Conservation (phyloP, 2,329 filamentous ascomycete genomes). For the Beauveria medogensis region DNA sequence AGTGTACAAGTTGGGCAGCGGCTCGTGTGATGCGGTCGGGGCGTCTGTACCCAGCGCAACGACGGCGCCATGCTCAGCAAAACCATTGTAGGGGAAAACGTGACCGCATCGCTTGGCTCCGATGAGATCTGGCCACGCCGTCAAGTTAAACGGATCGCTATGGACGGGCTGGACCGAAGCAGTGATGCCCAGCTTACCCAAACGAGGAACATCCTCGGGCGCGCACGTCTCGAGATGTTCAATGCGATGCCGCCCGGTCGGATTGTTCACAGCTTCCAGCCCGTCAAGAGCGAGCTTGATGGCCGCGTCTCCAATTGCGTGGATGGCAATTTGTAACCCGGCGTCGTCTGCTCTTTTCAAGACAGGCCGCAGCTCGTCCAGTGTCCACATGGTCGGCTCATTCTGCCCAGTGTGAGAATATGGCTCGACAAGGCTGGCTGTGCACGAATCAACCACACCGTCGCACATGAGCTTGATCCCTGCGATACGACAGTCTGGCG, state of each 20-base stretch:
- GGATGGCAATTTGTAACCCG: constrained; percentile 51
- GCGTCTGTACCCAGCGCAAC: constrained; percentile 48
- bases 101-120: constrained; percentile 42
- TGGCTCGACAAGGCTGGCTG: constrained; percentile 48
- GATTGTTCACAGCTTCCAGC: constrained; percentile 32
- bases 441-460: constrained; percentile 56
- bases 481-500: constrained; percentile 39
- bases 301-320: constrained; percentile 55
- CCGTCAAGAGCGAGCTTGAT: constrained; percentile 48
- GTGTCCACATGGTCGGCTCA: constrained; percentile 44
- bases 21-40: constrained; percentile 44
- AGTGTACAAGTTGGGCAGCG: constrained; percentile 45
- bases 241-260: constrained; percentile 47
- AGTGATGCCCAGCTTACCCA: constrained; percentile 49
- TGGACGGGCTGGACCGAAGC: constrained; percentile 50
- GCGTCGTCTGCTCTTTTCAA: constrained; percentile 43
- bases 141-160: constrained; percentile 46
- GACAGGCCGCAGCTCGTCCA: constrained; percentile 43
- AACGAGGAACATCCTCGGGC: constrained; percentile 43
- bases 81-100: constrained; percentile 53
- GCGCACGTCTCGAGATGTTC: constrained; percentile 54
- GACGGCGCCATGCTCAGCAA: constrained; percentile 39
- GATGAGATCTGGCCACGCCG: constrained; percentile 46
- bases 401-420: constrained; percentile 40
- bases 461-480: constrained; percentile 58